Evolutionary conservation across 78 protist species (phyloP), one percentile per base, ranked within the genome.

Genomic region (Speleostelium caveatum): DNA sequence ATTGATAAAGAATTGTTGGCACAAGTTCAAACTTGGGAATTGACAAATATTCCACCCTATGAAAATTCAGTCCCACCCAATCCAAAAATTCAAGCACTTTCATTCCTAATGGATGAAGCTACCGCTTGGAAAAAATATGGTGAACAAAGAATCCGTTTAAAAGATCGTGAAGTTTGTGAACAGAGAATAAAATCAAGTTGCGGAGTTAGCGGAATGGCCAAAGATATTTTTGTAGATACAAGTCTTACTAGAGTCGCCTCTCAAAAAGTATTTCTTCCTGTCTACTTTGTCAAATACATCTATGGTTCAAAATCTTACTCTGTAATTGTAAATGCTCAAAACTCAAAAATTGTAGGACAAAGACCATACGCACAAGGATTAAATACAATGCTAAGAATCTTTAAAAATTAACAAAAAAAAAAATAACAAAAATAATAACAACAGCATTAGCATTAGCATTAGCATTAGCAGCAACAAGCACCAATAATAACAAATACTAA

Each of bases 241-340:
- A 36, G n/a, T 8, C 38, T 83, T 26, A 32, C 71, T 5, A 73
- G 73, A 24, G 91, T 83, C 1, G 91, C 91, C 32, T 83, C 91
- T 41, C 91, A 83, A 69, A 39, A 74, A 7, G 91, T 69, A 8
- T 83, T 83, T 32, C 73, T 83, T 39, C 91, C 91, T 8, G 65
- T 53, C 8, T 83, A 83, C 33, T 83, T 83, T 42, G 33, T 83
- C 19, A 83, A 83, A 38, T 83, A 83, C 45, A 71, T 67, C 32
- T 83, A 83, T 65, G 66, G 69, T 58, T 38, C 67, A 24, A 66
- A 83, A 42, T 68, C 56, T 66, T 83, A 58, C 55, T 45, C 91
- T 36, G 77, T 67, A 16, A 83, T 83, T 69, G 61, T 83, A 33
- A 83, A 83, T 41, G 91, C 91, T 58, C 91, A 83, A 59, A 83